Base-by-base conservation (phyloP, 164 flowering plant species). In the Tinospora cordifolia region DNA sequence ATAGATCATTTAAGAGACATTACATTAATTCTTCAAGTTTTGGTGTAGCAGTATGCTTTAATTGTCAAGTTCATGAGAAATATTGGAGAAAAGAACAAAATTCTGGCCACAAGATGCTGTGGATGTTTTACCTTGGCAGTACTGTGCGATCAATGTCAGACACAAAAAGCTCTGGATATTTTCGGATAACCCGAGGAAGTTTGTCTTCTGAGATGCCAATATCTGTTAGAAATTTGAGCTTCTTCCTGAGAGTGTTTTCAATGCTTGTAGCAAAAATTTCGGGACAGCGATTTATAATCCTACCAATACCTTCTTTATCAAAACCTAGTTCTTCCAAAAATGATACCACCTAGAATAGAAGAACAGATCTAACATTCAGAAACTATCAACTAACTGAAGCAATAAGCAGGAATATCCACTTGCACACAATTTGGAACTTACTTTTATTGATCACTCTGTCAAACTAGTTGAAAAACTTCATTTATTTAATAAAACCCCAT, bases 91-190 rank as follows among this genome's bases (percentile, higher is more conserved):
- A 30, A 4, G 36, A 30, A 30, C 36, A 30, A 30, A 30, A 4
- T 30, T 30, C 2, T 30, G 36, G 4, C 6, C 10, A 19, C n/a
- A 7, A 7, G 60, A 46, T 60, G 25, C 47, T 41, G 49, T n/a
- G 40, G 65, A 73, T 51, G 13, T 62, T 54, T 74, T 86, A 91
- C 98, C 98, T 75, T 41, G 96, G 96, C 71, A 72, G 84, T 73
- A 93, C 41, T 24, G 91, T 80, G 59, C 51, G 81, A 66, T 87
- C 82, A 11, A 84, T 63, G 36, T 90, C 89, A 21, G 87, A 87
- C 22, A 91, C 87, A 46, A 91, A 86, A 70, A 91, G 72, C 79
- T 90, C 98, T 12, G 98, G 98, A 72, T 91, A 93, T 76, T 88
- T 93, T 74, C 78, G 84, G 51, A 93, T 83, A 39, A 87, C 86